A percentile compares a stretch with the other conserved stretches of the same genome.
phyloP scores from a whole-genome alignment of 768 basidiomycete species.

The Phylloporus sp. region DNA sequence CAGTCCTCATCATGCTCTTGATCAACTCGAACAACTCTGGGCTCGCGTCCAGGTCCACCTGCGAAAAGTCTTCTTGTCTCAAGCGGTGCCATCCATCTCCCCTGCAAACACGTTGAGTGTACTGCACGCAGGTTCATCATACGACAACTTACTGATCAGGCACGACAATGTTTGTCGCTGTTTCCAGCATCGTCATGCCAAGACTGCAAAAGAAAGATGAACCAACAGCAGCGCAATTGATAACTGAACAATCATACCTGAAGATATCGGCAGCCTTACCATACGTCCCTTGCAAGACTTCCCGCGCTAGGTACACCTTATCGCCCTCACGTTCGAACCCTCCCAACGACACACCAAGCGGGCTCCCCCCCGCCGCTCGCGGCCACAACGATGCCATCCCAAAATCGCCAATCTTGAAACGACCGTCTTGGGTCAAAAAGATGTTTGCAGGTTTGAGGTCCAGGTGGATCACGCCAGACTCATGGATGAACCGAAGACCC shows the following conservation, averaged over 20 bases:
- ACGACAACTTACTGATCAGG: conserved; percentile 81
- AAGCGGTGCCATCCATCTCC: conserved; percentile 93
- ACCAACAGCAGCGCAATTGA: not conserved
- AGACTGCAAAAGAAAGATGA: conserved; percentile 50
- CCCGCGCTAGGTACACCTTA: conserved; percentile 94
- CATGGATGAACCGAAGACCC: conserved; percentile 90
- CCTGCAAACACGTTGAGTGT: conserved; percentile 42
- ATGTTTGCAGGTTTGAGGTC: conserved; percentile 98
- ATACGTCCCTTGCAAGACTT: conserved; percentile 89
- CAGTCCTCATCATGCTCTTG: conserved; percentile 71
- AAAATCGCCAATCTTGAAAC: conserved; percentile 97
- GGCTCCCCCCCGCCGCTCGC: conserved; percentile 40
- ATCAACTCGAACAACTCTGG: conserved; percentile 66
- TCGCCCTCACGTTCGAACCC: conserved; percentile 96
- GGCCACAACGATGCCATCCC: conserved; percentile 98
- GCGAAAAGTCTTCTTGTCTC: conserved; percentile 86
- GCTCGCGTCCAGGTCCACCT: conserved; percentile 69
- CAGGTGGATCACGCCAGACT: conserved; percentile 84
- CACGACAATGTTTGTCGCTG: conserved; percentile 92
- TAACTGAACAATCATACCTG: conserved; percentile 55
- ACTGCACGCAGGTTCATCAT: conserved; percentile 3
- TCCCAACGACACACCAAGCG: conserved; percentile 34
- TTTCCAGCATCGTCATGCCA: conserved; percentile 94
- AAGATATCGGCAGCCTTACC: conserved; percentile 95
- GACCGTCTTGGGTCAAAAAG: conserved; percentile 81